phyloP scores from a whole-genome alignment of 352 stramenopile species.

The Phytophthora uliginosa region DNA sequence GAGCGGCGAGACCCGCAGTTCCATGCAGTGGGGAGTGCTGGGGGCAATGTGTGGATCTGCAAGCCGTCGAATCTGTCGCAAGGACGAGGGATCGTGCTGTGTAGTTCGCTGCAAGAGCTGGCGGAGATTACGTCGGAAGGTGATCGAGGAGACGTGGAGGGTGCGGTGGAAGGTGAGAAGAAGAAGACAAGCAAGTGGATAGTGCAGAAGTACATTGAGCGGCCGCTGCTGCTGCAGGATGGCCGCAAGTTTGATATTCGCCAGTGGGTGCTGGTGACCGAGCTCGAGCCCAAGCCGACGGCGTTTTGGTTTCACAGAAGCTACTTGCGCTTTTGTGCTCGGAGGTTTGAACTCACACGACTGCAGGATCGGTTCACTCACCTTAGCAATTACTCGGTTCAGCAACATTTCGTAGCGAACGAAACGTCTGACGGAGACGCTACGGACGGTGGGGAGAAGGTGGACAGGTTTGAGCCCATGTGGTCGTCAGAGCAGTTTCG shows the following conservation, averaged over 20 bases:
- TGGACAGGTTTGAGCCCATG: constrained; percentile 53
- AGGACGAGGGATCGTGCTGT: constrained; percentile 72
- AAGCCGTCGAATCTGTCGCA: constrained; percentile 84
- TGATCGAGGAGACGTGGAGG: constrained; percentile 5
- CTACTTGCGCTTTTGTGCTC: constrained; percentile 84
- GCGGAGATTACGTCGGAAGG: constrained; percentile 15
- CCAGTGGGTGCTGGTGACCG: constrained; percentile 88
- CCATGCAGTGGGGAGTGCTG: constrained; percentile 28
- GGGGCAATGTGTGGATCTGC: constrained; percentile 80
- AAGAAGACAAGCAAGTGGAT: constrained; percentile 49
- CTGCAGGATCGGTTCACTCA: constrained; percentile 75
- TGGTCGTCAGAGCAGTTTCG: constrained; percentile 65
- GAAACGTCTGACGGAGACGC: neutral
- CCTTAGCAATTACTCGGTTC: constrained; percentile 89
- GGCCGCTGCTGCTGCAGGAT: constrained; percentile 64
- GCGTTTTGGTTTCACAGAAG: constrained; percentile 76
- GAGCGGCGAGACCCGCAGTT: constrained; percentile 55
- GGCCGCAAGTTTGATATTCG: constrained; percentile 89
- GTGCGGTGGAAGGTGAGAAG: neutral
- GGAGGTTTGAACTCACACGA: constrained; percentile 52
- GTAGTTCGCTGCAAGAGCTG: constrained; percentile 49
- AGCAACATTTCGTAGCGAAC: constrained; percentile 56
- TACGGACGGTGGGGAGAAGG: neutral
- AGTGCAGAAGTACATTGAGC: constrained; percentile 91
- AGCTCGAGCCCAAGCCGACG: constrained; percentile 52